Evolutionary conservation across 139 green algal genomes (phyloP), one percentile per base, ranked within the genome.

Genomic region (Tetratostichococcus sp.): DNA sequence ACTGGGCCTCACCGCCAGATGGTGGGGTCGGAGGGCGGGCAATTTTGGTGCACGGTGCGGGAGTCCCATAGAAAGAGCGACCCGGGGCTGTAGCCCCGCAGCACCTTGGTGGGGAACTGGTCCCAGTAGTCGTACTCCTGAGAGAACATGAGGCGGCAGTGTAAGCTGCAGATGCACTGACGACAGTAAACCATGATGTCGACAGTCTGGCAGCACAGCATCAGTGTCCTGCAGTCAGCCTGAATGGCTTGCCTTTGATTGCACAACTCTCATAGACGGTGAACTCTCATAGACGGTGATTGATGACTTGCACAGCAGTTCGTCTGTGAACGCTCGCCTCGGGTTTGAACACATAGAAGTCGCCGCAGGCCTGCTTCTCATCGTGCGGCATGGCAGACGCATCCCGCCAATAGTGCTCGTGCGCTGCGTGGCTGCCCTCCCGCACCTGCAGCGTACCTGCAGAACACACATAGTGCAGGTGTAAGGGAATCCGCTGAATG

Each of bases 21-120:
- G 50, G 14, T 62, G 50, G 50, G 50, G 50, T 62, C 50, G 14
- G 50, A 62, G 17, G 50, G 50, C 50, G 50, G 50, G 17, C 50
- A 26, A 17, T 62, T 62, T 2, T 62, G 67, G 31, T 81, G 77
- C 39, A 71, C 71, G 14, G 57, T 69, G 21, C 77, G 39, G 21
- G 43, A 72, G 33, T 81, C 77, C 77, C 77, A 81, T 8, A 81
- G 66, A 30, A 81, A 77, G 43, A 81, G 22, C 39, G 77, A 81
- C 17, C 77, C 77, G 6, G 71, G 28, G 62, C 26, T 67, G 5
- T 62, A 62, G 50, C 26, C 77, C 22, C 33, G 30, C 32, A 77
- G 35, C 30, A 33, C 43, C 71, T 43, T 22, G 1, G 23, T 70
- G 32, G 50, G 2, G 65, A 70, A 62, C 2, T 17, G 19, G 19